A percentile compares a stretch with the other conserved stretches of the same genome.
phyloP scores from a whole-genome alignment of 1,284 basidiomycete species.

The Chalciporus piperatoides region DNA sequence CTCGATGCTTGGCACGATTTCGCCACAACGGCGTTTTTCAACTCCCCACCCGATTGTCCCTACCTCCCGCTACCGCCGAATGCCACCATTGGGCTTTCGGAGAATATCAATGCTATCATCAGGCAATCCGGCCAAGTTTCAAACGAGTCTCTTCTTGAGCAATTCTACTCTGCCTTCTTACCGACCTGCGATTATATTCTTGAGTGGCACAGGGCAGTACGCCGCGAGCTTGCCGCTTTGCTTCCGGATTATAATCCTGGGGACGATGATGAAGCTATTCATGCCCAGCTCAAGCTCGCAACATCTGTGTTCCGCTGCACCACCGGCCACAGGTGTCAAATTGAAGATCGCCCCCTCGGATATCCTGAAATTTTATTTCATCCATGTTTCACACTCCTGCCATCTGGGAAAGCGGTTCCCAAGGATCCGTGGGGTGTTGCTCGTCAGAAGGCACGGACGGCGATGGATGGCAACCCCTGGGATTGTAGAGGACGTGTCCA shows the following conservation, averaged over 20 bases:
- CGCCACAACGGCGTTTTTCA: constrained; percentile 11
- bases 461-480: constrained; percentile 34
- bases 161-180: constrained; percentile 20
- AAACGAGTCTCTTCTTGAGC: constrained; percentile 10
- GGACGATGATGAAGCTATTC: constrained; percentile 20
- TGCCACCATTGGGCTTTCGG: constrained; percentile 23
- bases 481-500: constrained; percentile 25
- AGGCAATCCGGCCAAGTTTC: constrained; percentile 17
- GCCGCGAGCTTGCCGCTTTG: constrained; percentile 29
- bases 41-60: constrained; percentile 15
- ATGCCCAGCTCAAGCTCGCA: constrained; percentile 27
- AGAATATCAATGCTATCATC: constrained; percentile 24
- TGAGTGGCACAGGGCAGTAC: constrained; percentile 25
- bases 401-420: constrained; percentile 5
- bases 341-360: constrained; percentile 11
- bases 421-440: constrained; percentile 26
- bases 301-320: constrained; percentile 29
- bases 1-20: constrained; percentile 29
- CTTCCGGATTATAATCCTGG: constrained; percentile 23
- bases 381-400: constrained; percentile 27
- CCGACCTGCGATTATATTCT: constrained; percentile 15
- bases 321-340: constrained; percentile 17
- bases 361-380: constrained; percentile 33
- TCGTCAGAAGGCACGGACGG: constrained; percentile 20
- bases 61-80: constrained; percentile 28